Percentiles rank a stretch among this genome's conserved stretches.
These are phyloP conservation scores for Euphorbia peplus DNA, from an alignment of 345 rosid genomes.

Conservation along the genomic window DNA sequence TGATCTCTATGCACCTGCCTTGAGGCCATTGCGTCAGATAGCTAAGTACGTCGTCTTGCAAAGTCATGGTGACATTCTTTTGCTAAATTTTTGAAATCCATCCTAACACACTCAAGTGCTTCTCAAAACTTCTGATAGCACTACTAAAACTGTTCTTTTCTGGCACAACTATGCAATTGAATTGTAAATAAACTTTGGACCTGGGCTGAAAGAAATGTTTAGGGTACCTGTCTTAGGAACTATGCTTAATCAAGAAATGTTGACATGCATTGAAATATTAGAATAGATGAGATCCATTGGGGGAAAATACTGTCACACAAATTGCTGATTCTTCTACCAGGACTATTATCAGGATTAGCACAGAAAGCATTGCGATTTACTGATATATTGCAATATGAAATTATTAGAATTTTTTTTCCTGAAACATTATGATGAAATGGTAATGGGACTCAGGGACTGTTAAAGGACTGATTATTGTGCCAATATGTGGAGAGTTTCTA, in stretches of 20 bases:
- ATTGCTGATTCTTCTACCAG: background rate
- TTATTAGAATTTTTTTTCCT: no score
- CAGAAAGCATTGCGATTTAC: no score
- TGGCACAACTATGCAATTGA: background rate
- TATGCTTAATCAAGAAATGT: background rate
- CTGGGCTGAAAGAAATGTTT: background rate
- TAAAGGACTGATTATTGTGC: no score
- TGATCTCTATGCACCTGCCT: constrained; percentile 87
- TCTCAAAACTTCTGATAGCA: background rate
- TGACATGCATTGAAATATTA: background rate
- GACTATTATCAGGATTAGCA: background rate
- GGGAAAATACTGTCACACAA: background rate
- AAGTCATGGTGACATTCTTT: background rate
- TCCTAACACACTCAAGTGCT: background rate
- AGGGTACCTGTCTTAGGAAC: background rate
- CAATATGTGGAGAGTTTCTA: no score
- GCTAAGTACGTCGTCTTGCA: constrained; percentile 65
- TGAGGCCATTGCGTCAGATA: constrained; percentile 86
- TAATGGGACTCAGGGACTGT: no score
- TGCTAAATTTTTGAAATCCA: background rate
- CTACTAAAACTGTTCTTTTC: background rate
- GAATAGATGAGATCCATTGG: background rate
- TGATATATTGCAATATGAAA: no score
- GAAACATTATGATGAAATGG: no score
- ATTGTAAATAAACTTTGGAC: background rate